Conservation (phyloP, 306 rosid genomes). For the cucumber (Cucumis sativus) region Cucumber_9930_V3 NC_026659.2:20606501-20607000, state of each 20-base stretch:
- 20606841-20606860: neutral
- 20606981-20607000: conserved; percentile 26
- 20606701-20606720: neutral
- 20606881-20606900: conserved; percentile 42
- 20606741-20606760: neutral
- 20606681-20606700: neutral
- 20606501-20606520: conserved; percentile 3
- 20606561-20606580: neutral
- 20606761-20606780: neutral
- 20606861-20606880: conserved; percentile 60
- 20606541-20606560: neutral
- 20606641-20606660: neutral
- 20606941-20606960: conserved; percentile 30
- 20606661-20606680: neutral
- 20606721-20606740: neutral
- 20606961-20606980: conserved; percentile 39
- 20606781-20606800: neutral
- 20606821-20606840: neutral
- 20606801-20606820: neutral
- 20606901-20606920: conserved; percentile 45
- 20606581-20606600: neutral
- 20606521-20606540: neutral
- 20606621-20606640: neutral
- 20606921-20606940: conserved; percentile 77
- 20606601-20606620: neutral